Evolutionary conservation across 2,329 filamentous ascomycete species (phyloP).

Genomic region (Ilyonectria sp.): DNA sequence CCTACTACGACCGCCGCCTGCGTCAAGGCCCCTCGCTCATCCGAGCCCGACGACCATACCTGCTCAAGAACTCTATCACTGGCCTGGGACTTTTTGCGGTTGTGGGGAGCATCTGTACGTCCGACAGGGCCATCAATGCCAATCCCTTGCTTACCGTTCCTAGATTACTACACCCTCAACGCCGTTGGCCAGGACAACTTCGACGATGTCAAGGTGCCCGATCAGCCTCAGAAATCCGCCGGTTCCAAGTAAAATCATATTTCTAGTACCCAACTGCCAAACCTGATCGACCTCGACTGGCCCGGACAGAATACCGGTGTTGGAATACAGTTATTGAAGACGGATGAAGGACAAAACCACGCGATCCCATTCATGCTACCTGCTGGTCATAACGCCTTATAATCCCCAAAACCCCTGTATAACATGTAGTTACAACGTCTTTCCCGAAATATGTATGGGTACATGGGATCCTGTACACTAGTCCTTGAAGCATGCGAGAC

Average conservation of each 20-base stretch:
- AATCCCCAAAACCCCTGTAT: conserved; percentile 39
- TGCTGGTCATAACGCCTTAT: conserved; percentile 39
- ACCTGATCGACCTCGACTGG: neutral
- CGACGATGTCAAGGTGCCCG: conserved; percentile 92
- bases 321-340: conserved; percentile 12
- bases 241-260: conserved; percentile 51
- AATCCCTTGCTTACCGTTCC: conserved; percentile 34
- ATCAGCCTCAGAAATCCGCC: conserved; percentile 71
- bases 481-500: conserved; percentile 35
- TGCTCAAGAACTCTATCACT: conserved; percentile 89
- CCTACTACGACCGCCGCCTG: conserved; percentile 93
- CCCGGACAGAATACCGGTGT: conserved; percentile 1
- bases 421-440: conserved; percentile 41
- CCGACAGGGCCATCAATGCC: conserved; percentile 4
- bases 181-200: conserved; percentile 98
- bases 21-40: conserved; percentile 91
- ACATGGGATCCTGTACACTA: conserved; percentile 45
- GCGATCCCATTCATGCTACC: conserved; percentile 37
- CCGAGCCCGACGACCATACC: conserved; percentile 91
- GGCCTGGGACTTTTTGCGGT: conserved; percentile 83
- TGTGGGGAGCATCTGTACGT: conserved; percentile 89
- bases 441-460: conserved; percentile 40
- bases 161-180: conserved; percentile 77
- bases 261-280: neutral
- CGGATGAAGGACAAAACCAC: conserved; percentile 29